A percentile compares a stretch with the other conserved stretches of the same genome.
Evolutionary conservation across 2,329 filamentous ascomycete species (phyloP).

Genomic region (Rosellinia necatrix): DNA sequence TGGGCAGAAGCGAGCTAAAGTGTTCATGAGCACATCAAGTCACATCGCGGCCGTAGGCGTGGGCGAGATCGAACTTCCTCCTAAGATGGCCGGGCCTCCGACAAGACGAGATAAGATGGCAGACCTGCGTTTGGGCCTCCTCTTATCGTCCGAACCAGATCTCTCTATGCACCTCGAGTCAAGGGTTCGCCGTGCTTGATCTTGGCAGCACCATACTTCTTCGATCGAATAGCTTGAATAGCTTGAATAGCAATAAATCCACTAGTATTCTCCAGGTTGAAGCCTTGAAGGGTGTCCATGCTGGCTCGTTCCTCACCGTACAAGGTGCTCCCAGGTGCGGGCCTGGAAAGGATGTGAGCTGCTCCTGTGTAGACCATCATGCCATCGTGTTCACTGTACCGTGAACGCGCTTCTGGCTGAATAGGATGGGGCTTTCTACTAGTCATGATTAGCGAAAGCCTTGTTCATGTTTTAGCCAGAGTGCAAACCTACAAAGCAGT

Average conservation of each 20-base stretch:
- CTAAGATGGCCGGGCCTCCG: too few species aligned
- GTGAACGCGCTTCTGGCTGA: constrained; percentile 58
- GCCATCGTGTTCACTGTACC: constrained; percentile 47
- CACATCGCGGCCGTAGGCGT: too few species aligned
- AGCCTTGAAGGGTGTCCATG: constrained; percentile 56
- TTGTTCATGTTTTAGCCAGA: constrained; percentile 1
- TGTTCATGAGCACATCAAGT: too few species aligned
- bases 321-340: constrained; percentile 52
- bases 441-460: background rate
- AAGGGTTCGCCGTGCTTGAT: constrained; percentile 49
- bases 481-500: constrained; percentile 47
- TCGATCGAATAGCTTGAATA: too few species aligned
- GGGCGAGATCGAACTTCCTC: too few species aligned
- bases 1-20: too few species aligned
- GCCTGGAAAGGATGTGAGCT: constrained; percentile 52
- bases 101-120: constrained; percentile 2
- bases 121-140: constrained; percentile 3
- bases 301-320: constrained; percentile 54
- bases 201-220: constrained; percentile 56
- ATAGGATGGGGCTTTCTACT: constrained; percentile 61
- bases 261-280: constrained; percentile 46
- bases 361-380: constrained; percentile 48
- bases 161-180: background rate
- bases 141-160: background rate
- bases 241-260: constrained; percentile 70